Percentiles rank a stretch among this genome's conserved stretches.
Conservation (phyloP, 139 green algal genomes). For the Eudorina sp. region DNA sequence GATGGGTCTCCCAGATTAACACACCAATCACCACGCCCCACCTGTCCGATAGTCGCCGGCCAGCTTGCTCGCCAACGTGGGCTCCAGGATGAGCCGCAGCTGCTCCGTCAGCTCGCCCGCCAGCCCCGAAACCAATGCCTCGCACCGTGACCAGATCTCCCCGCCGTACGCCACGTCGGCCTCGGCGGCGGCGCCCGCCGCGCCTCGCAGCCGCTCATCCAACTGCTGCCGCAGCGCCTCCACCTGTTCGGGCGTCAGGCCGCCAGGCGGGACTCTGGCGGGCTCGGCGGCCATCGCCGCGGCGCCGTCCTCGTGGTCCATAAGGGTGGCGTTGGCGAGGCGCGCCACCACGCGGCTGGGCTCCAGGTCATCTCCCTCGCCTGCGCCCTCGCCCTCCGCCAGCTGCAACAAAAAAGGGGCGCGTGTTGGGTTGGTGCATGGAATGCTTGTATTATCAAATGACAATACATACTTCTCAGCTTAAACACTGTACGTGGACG, state of each 20-base stretch:
- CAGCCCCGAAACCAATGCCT: constrained; percentile 82
- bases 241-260: constrained; percentile 35
- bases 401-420: too few relatives aligned
- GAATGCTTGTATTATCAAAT: too few relatives aligned
- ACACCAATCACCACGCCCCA: neutral
- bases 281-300: neutral
- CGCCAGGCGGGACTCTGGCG: neutral
- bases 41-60: constrained; percentile 94
- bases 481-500: too few relatives aligned
- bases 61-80: constrained; percentile 88
- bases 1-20: too few relatives aligned
- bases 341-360: constrained; percentile 36
- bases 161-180: constrained; percentile 50
- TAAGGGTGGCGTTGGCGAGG: constrained; percentile 11
- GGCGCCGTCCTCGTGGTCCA: neutral
- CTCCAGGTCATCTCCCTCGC: constrained; percentile 42
- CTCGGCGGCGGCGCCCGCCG: constrained; percentile 45
- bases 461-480: too few relatives aligned
- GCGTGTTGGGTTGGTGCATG: too few relatives aligned
- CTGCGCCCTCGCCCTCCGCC: constrained; percentile 38
- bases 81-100: constrained; percentile 96
- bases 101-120: constrained; percentile 95
- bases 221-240: constrained; percentile 70
- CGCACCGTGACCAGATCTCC: constrained; percentile 85
- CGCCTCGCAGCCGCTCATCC: constrained; percentile 64